Evolutionary conservation across 768 basidiomycete species (phyloP).

Genomic region (Leccinum truebloodii): DNA sequence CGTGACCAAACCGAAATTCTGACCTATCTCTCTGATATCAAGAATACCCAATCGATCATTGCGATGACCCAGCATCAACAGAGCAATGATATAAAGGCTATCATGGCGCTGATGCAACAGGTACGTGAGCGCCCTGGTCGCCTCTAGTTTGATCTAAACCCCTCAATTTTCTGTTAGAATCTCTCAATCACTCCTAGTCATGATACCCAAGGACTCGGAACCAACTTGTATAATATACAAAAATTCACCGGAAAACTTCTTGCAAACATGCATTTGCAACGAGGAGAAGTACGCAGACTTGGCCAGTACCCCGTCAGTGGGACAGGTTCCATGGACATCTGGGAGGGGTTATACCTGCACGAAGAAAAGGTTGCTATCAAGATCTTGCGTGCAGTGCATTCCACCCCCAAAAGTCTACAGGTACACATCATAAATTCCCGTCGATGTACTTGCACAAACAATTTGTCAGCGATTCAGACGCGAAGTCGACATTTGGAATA

Average conservation of each 20-base stretch:
- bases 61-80: slow-evolving; percentile 35
- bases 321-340: slow-evolving; percentile 54
- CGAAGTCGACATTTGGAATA: slow-evolving; percentile 56
- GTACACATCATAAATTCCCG: slow-evolving; percentile 30
- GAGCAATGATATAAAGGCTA: slow-evolving; percentile 36
- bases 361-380: slow-evolving; percentile 60
- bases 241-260: slow-evolving; percentile 46
- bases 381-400: slow-evolving; percentile 51
- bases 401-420: slow-evolving; percentile 44
- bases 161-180: slow-evolving; percentile 24
- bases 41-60: slow-evolving; percentile 40
- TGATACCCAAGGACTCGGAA: slow-evolving; percentile 45
- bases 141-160: slow-evolving; percentile 2
- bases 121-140: slow-evolving; percentile 26
- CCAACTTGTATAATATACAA: slow-evolving; percentile 53
- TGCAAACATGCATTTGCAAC: slow-evolving; percentile 49
- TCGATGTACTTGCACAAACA: slow-evolving; percentile 5
- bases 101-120: slow-evolving; percentile 54
- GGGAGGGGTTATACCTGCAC: slow-evolving; percentile 55
- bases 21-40: slow-evolving; percentile 45
- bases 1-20: slow-evolving; percentile 47
- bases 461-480: slow-evolving; percentile 47
- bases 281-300: slow-evolving; percentile 53
- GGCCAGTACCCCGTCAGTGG: slow-evolving; percentile 52
- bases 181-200: slow-evolving; percentile 16